These are phyloP conservation scores for Zopfia rhizophila DNA, from an alignment of 2,329 filamentous ascomycete species.

Conservation along the genomic window DNA sequence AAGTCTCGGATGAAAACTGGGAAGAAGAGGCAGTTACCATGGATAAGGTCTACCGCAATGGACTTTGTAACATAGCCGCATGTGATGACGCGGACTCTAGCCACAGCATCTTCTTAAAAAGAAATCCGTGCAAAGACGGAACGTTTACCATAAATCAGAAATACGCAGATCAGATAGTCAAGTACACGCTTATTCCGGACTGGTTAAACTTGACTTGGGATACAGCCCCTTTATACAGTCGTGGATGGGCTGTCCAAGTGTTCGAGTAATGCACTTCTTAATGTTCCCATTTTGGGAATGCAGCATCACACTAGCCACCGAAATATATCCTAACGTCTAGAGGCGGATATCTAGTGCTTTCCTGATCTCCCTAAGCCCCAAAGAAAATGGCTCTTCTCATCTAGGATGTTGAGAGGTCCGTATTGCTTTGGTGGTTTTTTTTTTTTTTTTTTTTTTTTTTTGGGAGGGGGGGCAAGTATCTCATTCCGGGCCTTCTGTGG, in stretches of 20 bases:
- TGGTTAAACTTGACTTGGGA: too few species aligned
- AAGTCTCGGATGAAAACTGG: conserved; percentile 20
- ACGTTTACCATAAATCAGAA: neutral
- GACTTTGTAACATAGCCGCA: conserved; percentile 19
- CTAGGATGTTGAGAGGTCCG: neutral
- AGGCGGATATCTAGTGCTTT: too few species aligned
- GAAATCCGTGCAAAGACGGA: neutral
- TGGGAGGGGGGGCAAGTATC: conserved; percentile 5
- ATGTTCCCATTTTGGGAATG: too few species aligned
- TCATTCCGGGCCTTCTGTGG: conserved; percentile 1
- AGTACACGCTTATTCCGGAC: too few species aligned
- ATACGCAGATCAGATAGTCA: neutral
- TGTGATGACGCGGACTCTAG: neutral
- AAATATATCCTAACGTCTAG: too few species aligned
- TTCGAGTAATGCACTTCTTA: neutral
- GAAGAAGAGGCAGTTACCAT: conserved; percentile 15
- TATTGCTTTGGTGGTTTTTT: neutral
- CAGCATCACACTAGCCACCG: too few species aligned
- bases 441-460: too few species aligned
- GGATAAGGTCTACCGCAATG: conserved; percentile 18
- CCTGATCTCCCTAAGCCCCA: too few species aligned
- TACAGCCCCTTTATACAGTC: too few species aligned
- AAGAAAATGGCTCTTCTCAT: neutral
- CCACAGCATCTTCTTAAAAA: neutral
- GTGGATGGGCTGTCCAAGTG: neutral